phyloP scores from a whole-genome alignment of 768 basidiomycete species.

The Pleurotus cornucopiae region DNA sequence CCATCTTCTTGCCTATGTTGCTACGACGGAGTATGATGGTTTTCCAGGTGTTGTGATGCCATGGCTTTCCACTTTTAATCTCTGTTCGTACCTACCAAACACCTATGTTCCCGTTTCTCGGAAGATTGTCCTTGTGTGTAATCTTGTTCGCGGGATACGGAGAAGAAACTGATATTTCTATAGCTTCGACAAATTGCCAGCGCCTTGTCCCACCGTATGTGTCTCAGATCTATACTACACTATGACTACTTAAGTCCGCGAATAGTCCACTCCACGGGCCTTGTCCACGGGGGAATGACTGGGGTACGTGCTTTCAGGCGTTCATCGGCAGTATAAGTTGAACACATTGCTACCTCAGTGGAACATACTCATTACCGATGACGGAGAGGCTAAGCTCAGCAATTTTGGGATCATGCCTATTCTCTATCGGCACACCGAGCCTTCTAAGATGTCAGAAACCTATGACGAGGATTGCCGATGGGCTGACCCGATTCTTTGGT shows the following conservation, averaged over 20 bases:
- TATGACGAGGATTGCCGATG: conserved; percentile 27
- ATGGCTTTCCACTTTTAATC: neutral
- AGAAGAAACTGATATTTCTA: neutral
- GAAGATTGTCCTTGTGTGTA: neutral
- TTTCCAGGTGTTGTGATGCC: neutral
- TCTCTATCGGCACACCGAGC: conserved; percentile 13
- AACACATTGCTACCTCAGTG: conserved; percentile 16
- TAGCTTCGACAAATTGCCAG: neutral
- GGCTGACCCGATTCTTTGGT: conserved; percentile 29
- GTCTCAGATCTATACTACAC: neutral
- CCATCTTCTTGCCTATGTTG: neutral
- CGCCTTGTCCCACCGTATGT: conserved; percentile 2
- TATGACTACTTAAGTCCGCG: neutral
- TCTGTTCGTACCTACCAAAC: neutral
- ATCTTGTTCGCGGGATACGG: neutral
- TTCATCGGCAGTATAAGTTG: neutral
- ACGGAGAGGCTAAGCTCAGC: conserved; percentile 24
- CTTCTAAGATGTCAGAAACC: conserved; percentile 20
- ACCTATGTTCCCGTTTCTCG: neutral
- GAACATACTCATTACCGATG: conserved; percentile 30
- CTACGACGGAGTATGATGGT: neutral
- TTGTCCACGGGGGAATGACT: conserved; percentile 10
- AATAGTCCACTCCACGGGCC: conserved; percentile 8
- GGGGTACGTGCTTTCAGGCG: conserved; percentile 3
- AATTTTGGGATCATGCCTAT: conserved; percentile 33